Evolutionary conservation across 2,329 filamentous ascomycete genomes (phyloP).

Genomic region (Colletotrichum spinosum): DNA sequence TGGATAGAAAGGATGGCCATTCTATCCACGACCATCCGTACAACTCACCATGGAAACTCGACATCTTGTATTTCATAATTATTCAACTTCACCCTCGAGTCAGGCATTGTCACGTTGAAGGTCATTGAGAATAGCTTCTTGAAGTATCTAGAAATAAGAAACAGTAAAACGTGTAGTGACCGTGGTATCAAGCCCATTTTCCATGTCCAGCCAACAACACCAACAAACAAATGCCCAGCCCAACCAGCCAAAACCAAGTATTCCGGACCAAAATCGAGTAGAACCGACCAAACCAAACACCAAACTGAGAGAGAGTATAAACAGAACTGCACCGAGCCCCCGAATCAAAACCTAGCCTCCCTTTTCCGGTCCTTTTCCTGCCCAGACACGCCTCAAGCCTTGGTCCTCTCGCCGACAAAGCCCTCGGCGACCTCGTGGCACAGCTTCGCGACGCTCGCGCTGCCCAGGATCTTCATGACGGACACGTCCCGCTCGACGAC

Average conservation of each 20-base stretch:
- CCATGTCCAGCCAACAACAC: background rate
- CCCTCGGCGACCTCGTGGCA: constrained; percentile 30
- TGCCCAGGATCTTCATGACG: constrained; percentile 57
- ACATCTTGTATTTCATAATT: too few relatives aligned
- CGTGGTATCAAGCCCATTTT: constrained; percentile 6
- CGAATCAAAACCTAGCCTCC: background rate
- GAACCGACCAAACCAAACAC: background rate
- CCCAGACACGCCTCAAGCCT: background rate
- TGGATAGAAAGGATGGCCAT: too few relatives aligned
- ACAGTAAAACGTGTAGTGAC: background rate
- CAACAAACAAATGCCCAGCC: constrained; percentile 1
- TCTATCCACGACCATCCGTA: too few relatives aligned
- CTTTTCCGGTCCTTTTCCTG: background rate
- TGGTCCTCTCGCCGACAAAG: constrained; percentile 10
- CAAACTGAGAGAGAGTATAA: background rate
- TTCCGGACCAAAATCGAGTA: background rate
- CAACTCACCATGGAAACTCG: too few relatives aligned
- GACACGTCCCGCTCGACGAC: constrained; percentile 56
- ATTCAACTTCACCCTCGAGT: too few relatives aligned
- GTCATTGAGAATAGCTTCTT: background rate
- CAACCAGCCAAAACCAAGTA: constrained; percentile 1
- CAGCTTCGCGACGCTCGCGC: constrained; percentile 40
- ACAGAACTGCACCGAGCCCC: background rate
- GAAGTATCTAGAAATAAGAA: background rate
- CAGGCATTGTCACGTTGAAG: background rate